Evolutionary conservation across 805 yeast genomes (phyloP).

Genomic region (Lipomyces sp.): DNA sequence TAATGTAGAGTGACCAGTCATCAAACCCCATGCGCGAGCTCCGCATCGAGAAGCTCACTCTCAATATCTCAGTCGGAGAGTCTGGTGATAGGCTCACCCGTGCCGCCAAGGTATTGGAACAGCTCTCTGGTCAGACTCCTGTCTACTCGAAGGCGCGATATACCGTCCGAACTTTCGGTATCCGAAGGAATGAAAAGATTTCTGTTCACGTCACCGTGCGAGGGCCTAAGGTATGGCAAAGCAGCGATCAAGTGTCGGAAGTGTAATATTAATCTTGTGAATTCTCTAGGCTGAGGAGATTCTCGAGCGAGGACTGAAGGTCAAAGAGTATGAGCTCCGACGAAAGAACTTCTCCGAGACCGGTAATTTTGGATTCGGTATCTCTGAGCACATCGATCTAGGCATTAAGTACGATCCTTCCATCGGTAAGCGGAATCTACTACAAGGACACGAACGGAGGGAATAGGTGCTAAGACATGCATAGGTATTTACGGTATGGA

Average conservation of each 20-base stretch:
- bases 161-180: conserved; percentile 99
- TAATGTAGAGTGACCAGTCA: conserved; percentile 42
- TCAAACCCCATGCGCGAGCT: conserved; percentile 96
- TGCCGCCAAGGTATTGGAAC: conserved; percentile 99
- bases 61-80: conserved; percentile 99
- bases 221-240: conserved; percentile 75
- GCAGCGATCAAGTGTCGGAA: conserved; percentile 36
- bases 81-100: conserved; percentile 99
- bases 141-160: conserved; percentile 99
- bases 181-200: conserved; percentile 99
- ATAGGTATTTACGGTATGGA: conserved; percentile 99
- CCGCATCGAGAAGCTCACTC: conserved; percentile 98
- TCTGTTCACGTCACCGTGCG: conserved; percentile 99
- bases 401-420: conserved; percentile 99
- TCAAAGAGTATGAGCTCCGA: conserved; percentile 97
- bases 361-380: conserved; percentile 99
- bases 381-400: conserved; percentile 98
- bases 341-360: conserved; percentile 95
- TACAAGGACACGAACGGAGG: not conserved
- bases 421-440: conserved; percentile 51
- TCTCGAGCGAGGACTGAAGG: conserved; percentile 99
- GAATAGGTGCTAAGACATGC: not conserved
- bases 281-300: conserved; percentile 80
- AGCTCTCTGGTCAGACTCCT: conserved; percentile 99
- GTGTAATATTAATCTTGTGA: not conserved